Conservation (phyloP, 2,329 filamentous ascomycete genomes). For the Colletotrichum sojae region DNA sequence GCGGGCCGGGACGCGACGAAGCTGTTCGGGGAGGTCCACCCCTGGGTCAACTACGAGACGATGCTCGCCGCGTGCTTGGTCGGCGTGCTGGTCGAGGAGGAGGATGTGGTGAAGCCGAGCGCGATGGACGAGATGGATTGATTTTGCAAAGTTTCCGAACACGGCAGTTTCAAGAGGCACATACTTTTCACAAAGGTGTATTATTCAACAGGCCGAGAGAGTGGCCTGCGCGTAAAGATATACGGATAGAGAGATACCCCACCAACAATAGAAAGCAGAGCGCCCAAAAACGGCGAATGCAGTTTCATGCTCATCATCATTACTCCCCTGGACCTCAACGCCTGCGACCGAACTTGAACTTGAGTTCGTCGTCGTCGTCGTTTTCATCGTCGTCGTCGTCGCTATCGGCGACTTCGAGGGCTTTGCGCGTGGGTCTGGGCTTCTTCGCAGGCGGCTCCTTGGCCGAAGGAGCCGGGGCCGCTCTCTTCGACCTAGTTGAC, state of each 20-base stretch:
- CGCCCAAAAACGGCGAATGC: not conserved
- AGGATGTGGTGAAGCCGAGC: constrained; percentile 57
- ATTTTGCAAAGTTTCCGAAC: not conserved
- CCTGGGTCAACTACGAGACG: constrained; percentile 81
- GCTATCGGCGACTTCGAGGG: constrained; percentile 53
- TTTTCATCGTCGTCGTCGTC: constrained; percentile 65
- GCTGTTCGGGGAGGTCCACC: constrained; percentile 77
- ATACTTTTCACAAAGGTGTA: not conserved
- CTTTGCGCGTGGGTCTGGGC: constrained; percentile 51
- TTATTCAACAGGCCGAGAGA: constrained; percentile 1
- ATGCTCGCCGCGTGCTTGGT: constrained; percentile 76
- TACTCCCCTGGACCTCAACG: constrained; percentile 47
- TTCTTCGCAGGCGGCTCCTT: constrained; percentile 51
- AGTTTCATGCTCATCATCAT: constrained; percentile 19
- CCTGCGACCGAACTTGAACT: constrained; percentile 69
- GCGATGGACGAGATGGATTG: constrained; percentile 75
- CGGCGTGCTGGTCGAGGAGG: constrained; percentile 74
- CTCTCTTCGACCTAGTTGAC: constrained; percentile 50
- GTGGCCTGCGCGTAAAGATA: constrained; percentile 9
- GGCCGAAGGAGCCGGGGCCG: constrained; percentile 47
- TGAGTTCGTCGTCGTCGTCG: constrained; percentile 70
- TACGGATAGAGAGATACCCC: constrained; percentile 50
- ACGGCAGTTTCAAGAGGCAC: not conserved
- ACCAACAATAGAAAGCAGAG: constrained; percentile 43
- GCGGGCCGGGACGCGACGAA: constrained; percentile 74